Conservation (phyloP, 345 rosid species). For the Lumnitzera racemosa region DNA sequence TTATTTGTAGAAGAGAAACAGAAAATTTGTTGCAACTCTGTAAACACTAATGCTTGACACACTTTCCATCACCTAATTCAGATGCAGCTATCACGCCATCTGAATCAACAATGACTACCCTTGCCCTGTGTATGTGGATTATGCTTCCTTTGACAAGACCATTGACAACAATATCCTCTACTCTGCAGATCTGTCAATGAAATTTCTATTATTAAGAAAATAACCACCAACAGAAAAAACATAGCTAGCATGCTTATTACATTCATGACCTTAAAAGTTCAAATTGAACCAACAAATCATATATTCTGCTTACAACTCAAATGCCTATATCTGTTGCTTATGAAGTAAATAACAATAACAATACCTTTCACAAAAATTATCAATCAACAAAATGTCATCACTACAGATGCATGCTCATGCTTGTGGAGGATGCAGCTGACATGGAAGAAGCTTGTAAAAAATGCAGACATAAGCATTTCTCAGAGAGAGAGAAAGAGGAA, state of each 20-base stretch:
- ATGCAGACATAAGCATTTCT: neutral
- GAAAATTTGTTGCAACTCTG: constrained; percentile 7
- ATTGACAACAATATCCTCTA: constrained; percentile 87
- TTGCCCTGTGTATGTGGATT: constrained; percentile 90
- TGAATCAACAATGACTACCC: constrained; percentile 58
- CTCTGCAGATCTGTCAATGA: constrained; percentile 68
- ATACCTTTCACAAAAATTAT: too few relatives aligned
- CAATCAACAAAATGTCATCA: too few relatives aligned
- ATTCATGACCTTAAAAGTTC: too few relatives aligned
- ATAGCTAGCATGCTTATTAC: too few relatives aligned
- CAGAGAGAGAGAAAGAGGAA: too few relatives aligned
- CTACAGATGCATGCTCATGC: too few relatives aligned
- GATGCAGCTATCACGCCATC: constrained; percentile 77
- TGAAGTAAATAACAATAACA: too few relatives aligned
- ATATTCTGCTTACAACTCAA: too few relatives aligned
- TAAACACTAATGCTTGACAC: constrained; percentile 7
- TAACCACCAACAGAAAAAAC: neutral
- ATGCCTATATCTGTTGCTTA: too few relatives aligned
- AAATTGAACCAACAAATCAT: too few relatives aligned
- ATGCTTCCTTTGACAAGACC: constrained; percentile 87
- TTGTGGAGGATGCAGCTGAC: neutral
- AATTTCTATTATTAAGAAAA: neutral
- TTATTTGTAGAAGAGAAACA: neutral
- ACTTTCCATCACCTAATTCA: constrained; percentile 54
- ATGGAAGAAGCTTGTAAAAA: neutral